These are phyloP conservation scores for Leucosporidium yakuticum DNA, from an alignment of 768 basidiomycete genomes.

Conservation along the genomic window DNA sequence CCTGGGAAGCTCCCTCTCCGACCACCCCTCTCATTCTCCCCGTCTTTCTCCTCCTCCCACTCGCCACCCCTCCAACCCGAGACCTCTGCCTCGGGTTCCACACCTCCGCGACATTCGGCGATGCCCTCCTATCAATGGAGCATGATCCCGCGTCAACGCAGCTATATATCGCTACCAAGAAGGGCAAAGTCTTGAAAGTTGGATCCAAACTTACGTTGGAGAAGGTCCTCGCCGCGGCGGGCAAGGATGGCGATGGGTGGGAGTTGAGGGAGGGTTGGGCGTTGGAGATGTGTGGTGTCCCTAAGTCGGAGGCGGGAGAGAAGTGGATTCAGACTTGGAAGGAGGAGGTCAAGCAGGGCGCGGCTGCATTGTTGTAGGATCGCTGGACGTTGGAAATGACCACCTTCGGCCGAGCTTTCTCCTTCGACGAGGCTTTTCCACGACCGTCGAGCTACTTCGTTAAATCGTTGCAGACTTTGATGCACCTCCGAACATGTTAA, in stretches of 20 bases:
- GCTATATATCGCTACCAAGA: slow-evolving; percentile 74
- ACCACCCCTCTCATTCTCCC: slow-evolving; percentile 65
- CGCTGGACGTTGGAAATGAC: too few species aligned
- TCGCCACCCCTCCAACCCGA: slow-evolving; percentile 63
- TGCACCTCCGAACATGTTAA: too few species aligned
- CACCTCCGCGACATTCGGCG: slow-evolving; percentile 74
- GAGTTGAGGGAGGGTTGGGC: slow-evolving; percentile 71
- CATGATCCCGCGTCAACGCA: slow-evolving; percentile 52
- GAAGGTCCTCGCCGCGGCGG: slow-evolving; percentile 63
- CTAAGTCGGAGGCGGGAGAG: slow-evolving; percentile 67
- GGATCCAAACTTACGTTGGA: slow-evolving; percentile 81
- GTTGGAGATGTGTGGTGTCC: slow-evolving; percentile 69
- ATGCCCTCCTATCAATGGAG: slow-evolving; percentile 72
- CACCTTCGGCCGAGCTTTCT: too few species aligned
- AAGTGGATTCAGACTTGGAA: slow-evolving; percentile 89
- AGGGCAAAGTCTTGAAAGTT: slow-evolving; percentile 74
- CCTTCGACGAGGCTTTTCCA: too few species aligned
- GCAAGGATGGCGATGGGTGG: slow-evolving; percentile 63
- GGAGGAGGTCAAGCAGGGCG: slow-evolving; percentile 38
- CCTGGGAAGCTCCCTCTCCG: slow-evolving; percentile 43
- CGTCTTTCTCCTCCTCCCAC: slow-evolving; percentile 88
- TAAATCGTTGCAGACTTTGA: too few species aligned
- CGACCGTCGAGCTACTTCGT: too few species aligned
- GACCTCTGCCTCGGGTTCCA: slow-evolving; percentile 81
- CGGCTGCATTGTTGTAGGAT: slow-evolving; percentile 18